Evolutionary conservation across 371 early-diverging fungal genomes (phyloP).

Genomic region (Mucor indicus): DNA sequence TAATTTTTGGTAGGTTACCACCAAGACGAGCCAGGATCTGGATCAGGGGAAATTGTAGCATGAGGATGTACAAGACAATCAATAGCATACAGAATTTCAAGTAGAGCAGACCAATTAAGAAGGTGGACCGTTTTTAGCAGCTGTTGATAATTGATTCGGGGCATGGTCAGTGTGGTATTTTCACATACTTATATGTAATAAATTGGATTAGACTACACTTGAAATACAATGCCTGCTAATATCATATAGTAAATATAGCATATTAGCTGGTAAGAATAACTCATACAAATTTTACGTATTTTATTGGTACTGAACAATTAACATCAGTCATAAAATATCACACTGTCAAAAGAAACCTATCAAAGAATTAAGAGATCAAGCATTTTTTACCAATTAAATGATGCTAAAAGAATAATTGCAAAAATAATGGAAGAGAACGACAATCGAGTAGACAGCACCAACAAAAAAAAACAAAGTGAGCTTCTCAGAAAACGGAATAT

Average conservation of each 20-base stretch:
- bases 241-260: too few species aligned
- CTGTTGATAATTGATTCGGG: not conserved
- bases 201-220: too few species aligned
- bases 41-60: not conserved
- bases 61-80: not conserved
- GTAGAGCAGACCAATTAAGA: not conserved
- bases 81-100: not conserved
- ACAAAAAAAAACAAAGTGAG: constrained; percentile 9
- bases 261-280: too few species aligned
- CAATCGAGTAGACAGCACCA: constrained; percentile 7
- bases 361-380: constrained; percentile 12
- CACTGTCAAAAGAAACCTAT: too few species aligned
- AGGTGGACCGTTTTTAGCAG: not conserved
- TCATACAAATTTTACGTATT: too few species aligned
- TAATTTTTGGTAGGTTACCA: too few species aligned
- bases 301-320: too few species aligned
- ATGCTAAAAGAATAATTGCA: not conserved
- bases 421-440: constrained; percentile 7
- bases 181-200: too few species aligned
- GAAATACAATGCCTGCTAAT: too few species aligned
- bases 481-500: constrained; percentile 11
- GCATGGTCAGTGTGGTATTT: not conserved
- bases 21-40: not conserved
- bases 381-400: not conserved
- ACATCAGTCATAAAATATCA: too few species aligned